Percentiles rank a stretch among this genome's conserved stretches.
Conservation (phyloP, 2,329 filamentous ascomycete species). For the Thelonectria olida region DNA sequence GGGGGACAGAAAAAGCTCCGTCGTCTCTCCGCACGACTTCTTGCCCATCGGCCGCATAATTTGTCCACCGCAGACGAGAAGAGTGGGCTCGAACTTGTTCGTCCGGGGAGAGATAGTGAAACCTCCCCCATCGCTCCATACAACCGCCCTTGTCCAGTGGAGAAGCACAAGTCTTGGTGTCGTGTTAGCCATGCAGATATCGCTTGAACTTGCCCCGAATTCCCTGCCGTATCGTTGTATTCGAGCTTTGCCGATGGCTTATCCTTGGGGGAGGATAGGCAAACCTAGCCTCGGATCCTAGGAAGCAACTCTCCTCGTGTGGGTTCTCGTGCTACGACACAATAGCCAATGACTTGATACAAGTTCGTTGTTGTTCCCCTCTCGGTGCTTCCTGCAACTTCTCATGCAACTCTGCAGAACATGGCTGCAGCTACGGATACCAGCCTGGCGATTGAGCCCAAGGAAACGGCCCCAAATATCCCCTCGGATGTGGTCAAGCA, state of each 20-base stretch:
- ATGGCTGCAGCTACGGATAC: constrained; percentile 13
- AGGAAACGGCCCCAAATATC: not conserved
- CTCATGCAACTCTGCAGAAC: not conserved
- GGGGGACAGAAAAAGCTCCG: not conserved
- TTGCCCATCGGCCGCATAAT: not conserved
- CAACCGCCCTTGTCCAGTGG: constrained; percentile 12
- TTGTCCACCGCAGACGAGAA: not conserved
- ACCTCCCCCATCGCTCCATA: constrained; percentile 4
- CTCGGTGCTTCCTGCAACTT: not conserved
- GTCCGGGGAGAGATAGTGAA: constrained; percentile 2
- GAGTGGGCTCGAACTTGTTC: too few relatives aligned
- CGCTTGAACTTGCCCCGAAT: constrained; percentile 7
- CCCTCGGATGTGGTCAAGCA: not conserved
- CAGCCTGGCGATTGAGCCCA: constrained; percentile 14
- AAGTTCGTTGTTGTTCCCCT: not conserved
- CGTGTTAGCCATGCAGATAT: not conserved
- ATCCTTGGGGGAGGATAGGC: not conserved
- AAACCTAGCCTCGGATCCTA: too few relatives aligned
- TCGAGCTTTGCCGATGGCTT: not conserved
- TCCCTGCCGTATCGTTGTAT: not conserved
- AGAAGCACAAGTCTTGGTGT: not conserved
- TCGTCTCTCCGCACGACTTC: not conserved
- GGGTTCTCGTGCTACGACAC: not conserved
- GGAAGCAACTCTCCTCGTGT: not conserved
- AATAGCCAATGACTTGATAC: constrained; percentile 3